Evolutionary conservation across 495 filamentous ascomycete species (phyloP).

Genomic region (Penicillium robsamsonii): DNA sequence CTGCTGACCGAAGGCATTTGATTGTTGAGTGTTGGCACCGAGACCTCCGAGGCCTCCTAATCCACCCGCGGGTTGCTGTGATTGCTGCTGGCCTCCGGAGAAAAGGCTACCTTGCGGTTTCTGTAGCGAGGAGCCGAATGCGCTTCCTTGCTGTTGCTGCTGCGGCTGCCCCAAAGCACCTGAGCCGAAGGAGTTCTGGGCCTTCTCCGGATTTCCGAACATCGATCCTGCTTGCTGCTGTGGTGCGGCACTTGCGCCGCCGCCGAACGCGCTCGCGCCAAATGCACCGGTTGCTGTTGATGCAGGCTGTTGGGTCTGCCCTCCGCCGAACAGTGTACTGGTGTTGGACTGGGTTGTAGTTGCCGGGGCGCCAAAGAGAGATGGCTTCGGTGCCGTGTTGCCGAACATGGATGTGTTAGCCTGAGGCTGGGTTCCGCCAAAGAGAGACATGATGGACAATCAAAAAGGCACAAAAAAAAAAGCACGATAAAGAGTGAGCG

Average conservation of each 20-base stretch:
- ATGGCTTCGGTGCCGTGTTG: conserved; percentile 35
- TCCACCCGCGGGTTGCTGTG: conserved; percentile 28
- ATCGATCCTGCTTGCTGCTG: conserved; percentile 35
- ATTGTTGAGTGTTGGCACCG: conserved; percentile 25
- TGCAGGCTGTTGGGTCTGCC: conserved; percentile 25
- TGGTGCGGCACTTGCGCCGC: conserved; percentile 18
- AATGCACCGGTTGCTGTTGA: conserved; percentile 31
- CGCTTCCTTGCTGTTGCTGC: conserved; percentile 27
- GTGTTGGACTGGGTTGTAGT: conserved; percentile 22
- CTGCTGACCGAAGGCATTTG: conserved; percentile 35
- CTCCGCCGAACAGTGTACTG: conserved; percentile 31
- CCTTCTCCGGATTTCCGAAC: conserved; percentile 42
- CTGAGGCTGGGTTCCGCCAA: conserved; percentile 34
- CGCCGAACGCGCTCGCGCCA: conserved; percentile 30
- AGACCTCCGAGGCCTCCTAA: conserved; percentile 25
- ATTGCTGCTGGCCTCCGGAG: conserved; percentile 38
- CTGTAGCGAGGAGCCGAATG: conserved; percentile 35
- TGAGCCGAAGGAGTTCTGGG: conserved; percentile 30
- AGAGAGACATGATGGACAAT: conserved; percentile 41
- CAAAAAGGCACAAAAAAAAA: conserved; percentile 24
- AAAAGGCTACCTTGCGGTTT: conserved; percentile 41
- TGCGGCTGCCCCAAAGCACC: conserved; percentile 19
- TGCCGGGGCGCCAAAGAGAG: conserved; percentile 33
- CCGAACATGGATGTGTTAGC: conserved; percentile 33
- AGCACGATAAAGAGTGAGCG: conserved; percentile 7